Evolutionary conservation across 768 basidiomycete species (phyloP).

Genomic region (Clathrus columnatus): DNA sequence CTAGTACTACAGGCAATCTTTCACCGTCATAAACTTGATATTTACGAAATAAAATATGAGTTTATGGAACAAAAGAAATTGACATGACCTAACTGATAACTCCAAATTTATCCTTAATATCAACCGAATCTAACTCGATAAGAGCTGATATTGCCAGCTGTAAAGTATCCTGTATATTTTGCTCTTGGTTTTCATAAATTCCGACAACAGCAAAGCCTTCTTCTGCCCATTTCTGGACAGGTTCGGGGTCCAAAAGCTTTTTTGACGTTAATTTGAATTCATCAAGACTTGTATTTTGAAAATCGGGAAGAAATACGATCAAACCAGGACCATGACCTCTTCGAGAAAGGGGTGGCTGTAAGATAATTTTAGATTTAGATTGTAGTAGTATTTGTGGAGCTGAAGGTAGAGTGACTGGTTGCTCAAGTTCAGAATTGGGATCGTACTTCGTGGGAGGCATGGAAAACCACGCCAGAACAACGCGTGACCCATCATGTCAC

Average conservation of each 20-base stretch:
- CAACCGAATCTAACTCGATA: conserved; percentile 28
- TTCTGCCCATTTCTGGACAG: conserved; percentile 45
- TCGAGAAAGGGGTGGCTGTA: conserved; percentile 42
- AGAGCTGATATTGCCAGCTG: conserved; percentile 29
- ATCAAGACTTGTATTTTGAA: neutral
- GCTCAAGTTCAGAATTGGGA: conserved; percentile 31
- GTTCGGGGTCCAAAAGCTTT: conserved; percentile 37
- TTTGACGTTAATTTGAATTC: neutral
- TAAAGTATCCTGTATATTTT: conserved; percentile 23
- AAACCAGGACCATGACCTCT: conserved; percentile 41
- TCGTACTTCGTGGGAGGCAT: conserved; percentile 26
- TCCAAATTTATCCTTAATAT: conserved; percentile 36
- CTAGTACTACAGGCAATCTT: conserved; percentile 28
- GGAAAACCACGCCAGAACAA: neutral
- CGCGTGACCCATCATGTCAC: conserved; percentile 11
- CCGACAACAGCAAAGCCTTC: conserved; percentile 43
- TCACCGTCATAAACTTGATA: conserved; percentile 25
- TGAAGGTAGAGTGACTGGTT: conserved; percentile 34
- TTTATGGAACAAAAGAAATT: neutral
- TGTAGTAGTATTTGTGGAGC: conserved; percentile 19
- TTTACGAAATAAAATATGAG: conserved; percentile 4
- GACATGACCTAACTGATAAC: conserved; percentile 28
- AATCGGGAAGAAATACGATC: conserved; percentile 32
- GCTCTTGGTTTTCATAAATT: conserved; percentile 15
- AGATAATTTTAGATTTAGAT: conserved; percentile 23